Evolutionary conservation across 2,329 filamentous ascomycete genomes (phyloP).

Genomic region (Microcyclospora pomicola): DNA sequence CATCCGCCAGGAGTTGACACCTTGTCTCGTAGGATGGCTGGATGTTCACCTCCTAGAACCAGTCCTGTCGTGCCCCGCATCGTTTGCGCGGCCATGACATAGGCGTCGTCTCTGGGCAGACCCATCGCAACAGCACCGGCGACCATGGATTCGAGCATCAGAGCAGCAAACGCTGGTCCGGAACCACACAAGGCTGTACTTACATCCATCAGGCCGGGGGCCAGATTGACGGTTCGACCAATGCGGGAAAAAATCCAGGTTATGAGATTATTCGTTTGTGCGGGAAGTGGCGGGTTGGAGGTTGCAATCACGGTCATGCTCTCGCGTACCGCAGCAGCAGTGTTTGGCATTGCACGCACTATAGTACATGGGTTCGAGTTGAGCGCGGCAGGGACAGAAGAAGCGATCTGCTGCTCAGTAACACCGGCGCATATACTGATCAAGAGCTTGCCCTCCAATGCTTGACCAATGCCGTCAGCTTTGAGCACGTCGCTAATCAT

Average conservation of each 20-base stretch:
- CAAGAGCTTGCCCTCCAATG: slow-evolving; percentile 64
- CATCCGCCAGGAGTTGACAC: slow-evolving; percentile 67
- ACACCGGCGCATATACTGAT: slow-evolving; percentile 73
- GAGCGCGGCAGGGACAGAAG: slow-evolving; percentile 30
- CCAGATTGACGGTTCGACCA: slow-evolving; percentile 55
- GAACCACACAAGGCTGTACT: slow-evolving; percentile 61
- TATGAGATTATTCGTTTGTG: slow-evolving; percentile 42
- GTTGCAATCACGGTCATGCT: slow-evolving; percentile 67
- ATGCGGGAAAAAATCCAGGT: slow-evolving; percentile 67
- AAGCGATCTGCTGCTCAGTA: slow-evolving; percentile 48
- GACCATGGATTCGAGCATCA: slow-evolving; percentile 61
- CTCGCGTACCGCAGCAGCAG: slow-evolving; percentile 62
- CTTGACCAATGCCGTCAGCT: slow-evolving; percentile 54
- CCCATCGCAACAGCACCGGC: slow-evolving; percentile 72
- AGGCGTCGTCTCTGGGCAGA: slow-evolving; percentile 56
- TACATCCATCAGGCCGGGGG: slow-evolving; percentile 55
- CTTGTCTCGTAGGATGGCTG: slow-evolving; percentile 59
- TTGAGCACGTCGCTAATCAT: slow-evolving; percentile 56
- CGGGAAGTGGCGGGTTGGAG: slow-evolving; percentile 42
- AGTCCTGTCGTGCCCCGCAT: slow-evolving; percentile 61
- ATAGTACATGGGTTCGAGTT: slow-evolving; percentile 45
- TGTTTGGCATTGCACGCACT: slow-evolving; percentile 75
- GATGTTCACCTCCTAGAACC: slow-evolving; percentile 52
- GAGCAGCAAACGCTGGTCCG: slow-evolving; percentile 61
- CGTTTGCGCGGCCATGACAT: slow-evolving; percentile 64